Evolutionary conservation across 1,139 yeast species (phyloP).

Genomic region (Kodamaea ohmeri): DNA sequence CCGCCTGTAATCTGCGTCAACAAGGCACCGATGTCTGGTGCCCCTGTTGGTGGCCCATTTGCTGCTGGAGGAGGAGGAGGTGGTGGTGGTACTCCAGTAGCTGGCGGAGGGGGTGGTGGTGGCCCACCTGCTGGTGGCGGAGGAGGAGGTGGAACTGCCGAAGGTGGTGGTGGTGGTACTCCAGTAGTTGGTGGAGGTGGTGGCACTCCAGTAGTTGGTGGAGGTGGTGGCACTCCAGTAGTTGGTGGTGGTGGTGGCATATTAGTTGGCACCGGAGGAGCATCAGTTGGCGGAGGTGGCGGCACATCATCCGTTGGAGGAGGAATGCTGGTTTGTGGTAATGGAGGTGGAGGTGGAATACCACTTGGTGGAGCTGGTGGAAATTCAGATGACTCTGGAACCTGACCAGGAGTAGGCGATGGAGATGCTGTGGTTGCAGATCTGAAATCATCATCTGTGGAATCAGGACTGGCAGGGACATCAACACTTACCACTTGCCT

Average conservation of each 20-base stretch:
- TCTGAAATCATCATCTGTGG: constrained; percentile 11
- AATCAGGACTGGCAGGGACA: constrained; percentile 1
- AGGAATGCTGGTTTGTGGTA: constrained; percentile 18
- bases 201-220: constrained; percentile 24
- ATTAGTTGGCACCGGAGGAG: too few species aligned
- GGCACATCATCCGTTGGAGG: constrained; percentile 1
- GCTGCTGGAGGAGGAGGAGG: constrained; percentile 17
- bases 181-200: constrained; percentile 27
- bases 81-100: constrained; percentile 20
- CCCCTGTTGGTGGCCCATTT: constrained; percentile 19
- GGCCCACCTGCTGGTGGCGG: constrained; percentile 10
- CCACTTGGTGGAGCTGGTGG: constrained; percentile 22
- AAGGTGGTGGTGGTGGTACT: constrained; percentile 20
- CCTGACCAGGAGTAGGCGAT: constrained; percentile 9
- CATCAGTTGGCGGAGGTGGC: not conserved
- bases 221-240: constrained; percentile 21
- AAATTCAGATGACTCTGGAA: constrained; percentile 4
- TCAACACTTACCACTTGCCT: not conserved
- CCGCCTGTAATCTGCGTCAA: constrained; percentile 60
- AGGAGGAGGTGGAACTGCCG: constrained; percentile 12
- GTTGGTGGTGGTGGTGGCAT: constrained; percentile 21
- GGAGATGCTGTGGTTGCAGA: constrained; percentile 11
- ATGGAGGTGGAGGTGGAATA: constrained; percentile 15
- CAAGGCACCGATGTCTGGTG: constrained; percentile 44
- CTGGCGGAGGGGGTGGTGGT: constrained; percentile 25